phyloP scores from a whole-genome alignment of 2,329 filamentous ascomycete genomes.

The Penicillium sp. region DNA sequence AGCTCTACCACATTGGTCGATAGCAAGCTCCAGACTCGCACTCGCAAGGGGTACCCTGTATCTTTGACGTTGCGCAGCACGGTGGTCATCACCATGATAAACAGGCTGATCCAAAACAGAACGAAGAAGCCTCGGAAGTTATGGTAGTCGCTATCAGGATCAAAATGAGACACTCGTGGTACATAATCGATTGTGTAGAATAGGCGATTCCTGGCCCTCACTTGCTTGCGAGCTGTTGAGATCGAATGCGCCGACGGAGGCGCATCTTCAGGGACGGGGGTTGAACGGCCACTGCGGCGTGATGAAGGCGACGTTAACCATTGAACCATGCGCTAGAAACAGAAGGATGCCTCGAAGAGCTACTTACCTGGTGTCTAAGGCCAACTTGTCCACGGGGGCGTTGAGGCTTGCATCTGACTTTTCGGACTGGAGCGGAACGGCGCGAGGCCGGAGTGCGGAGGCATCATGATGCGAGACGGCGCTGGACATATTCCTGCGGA shows the following conservation, averaged over 20 bases:
- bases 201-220: slow-evolving; percentile 78
- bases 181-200: slow-evolving; percentile 94
- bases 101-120: slow-evolving; percentile 95
- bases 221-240: slow-evolving; percentile 80
- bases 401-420: slow-evolving; percentile 28
- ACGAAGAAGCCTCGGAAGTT: slow-evolving; percentile 98
- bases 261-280: slow-evolving; percentile 83
- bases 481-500: slow-evolving; percentile 13
- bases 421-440: slow-evolving; percentile 32
- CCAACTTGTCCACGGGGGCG: slow-evolving; percentile 33
- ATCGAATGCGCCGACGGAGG: slow-evolving; percentile 89
- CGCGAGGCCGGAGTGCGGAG: slow-evolving; percentile 38
- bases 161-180: slow-evolving; percentile 91
- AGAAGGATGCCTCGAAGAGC: too few relatives aligned
- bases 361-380: slow-evolving; percentile 42
- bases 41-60: slow-evolving; percentile 81
- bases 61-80: slow-evolving; percentile 92
- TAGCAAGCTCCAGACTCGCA: slow-evolving; percentile 86
- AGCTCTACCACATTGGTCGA: slow-evolving; percentile 88
- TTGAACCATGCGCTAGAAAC: not conserved
- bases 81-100: slow-evolving; percentile 96
- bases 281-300: slow-evolving; percentile 72
- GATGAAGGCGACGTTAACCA: slow-evolving; percentile 6
- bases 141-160: slow-evolving; percentile 85
- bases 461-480: slow-evolving; percentile 32